phyloP scores from a whole-genome alignment of 2,329 filamentous ascomycete species.

The Pseudogymnoascus sp. region DNA sequence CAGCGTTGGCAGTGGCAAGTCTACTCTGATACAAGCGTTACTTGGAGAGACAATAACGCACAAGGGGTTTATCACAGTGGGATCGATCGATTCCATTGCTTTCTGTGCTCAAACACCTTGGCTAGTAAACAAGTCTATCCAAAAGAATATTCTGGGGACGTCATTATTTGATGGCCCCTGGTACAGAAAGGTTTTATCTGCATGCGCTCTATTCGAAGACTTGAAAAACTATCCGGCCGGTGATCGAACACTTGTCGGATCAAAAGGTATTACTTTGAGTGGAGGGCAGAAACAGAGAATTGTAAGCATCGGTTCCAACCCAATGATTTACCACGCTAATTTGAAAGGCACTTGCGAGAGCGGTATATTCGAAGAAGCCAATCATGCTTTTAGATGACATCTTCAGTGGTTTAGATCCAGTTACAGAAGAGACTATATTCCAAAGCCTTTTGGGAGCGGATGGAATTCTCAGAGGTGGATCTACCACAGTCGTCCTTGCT shows the following conservation, averaged over 20 bases:
- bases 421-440: conserved; percentile 16
- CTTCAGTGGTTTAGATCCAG: conserved; percentile 19
- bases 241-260: conserved; percentile 24
- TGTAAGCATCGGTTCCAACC: conserved; percentile 12
- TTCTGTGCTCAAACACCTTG: conserved; percentile 39
- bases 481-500: conserved; percentile 29
- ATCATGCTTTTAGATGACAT: conserved; percentile 20
- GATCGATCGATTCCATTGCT: conserved; percentile 21
- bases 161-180: conserved; percentile 23
- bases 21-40: conserved; percentile 22
- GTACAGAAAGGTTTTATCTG: conserved; percentile 20
- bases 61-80: conserved; percentile 14
- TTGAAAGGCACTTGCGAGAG: conserved; percentile 18
- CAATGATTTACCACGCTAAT: neutral
- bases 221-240: conserved; percentile 21
- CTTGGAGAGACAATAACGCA: conserved; percentile 19
- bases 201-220: conserved; percentile 21
- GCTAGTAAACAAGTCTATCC: conserved; percentile 35
- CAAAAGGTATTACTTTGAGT: conserved; percentile 25
- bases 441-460: conserved; percentile 13
- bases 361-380: conserved; percentile 19
- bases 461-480: conserved; percentile 15
- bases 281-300: conserved; percentile 24
- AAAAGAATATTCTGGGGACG: conserved; percentile 32
- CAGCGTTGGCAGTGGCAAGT: conserved; percentile 27